Evolutionary conservation across 78 protist genomes (phyloP).

Genomic region (Dictyostelium purpureum): DNA sequence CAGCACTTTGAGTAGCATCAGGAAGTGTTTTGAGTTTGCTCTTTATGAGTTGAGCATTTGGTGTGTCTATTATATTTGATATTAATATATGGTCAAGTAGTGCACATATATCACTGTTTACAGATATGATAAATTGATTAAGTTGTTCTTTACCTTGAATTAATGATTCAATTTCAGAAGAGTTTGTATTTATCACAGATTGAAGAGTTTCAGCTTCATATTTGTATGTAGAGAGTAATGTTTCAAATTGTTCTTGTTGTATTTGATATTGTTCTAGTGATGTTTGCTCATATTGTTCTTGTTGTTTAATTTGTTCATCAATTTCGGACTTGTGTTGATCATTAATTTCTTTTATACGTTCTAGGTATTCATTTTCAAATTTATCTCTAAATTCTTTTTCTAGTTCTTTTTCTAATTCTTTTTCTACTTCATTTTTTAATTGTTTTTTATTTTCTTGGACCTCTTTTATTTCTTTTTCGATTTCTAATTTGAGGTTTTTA

Average conservation of each 20-base stretch:
- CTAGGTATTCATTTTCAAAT: background rate
- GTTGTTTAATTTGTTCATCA: background rate
- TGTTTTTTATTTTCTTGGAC: background rate
- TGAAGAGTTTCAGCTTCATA: background rate
- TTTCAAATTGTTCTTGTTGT: constrained; percentile 2
- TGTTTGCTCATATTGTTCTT: background rate
- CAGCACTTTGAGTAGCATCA: background rate
- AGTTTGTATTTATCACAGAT: background rate
- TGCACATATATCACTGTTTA: background rate
- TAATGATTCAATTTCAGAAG: background rate
- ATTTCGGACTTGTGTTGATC: background rate
- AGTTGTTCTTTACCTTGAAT: background rate
- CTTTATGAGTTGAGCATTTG: background rate
- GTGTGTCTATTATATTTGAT: background rate
- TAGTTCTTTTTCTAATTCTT: background rate
- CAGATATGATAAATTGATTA: background rate
- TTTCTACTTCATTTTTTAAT: background rate
- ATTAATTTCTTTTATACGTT: background rate
- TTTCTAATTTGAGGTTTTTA: background rate
- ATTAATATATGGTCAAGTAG: background rate
- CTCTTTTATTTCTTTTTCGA: background rate
- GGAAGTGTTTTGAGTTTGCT: background rate
- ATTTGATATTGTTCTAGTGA: background rate
- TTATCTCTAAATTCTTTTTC: background rate
- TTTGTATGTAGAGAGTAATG: background rate